Percentiles rank a stretch among this genome's conserved stretches.
phyloP scores from a whole-genome alignment of 345 rosid genomes.

The Gossypium mustelinum region DNA sequence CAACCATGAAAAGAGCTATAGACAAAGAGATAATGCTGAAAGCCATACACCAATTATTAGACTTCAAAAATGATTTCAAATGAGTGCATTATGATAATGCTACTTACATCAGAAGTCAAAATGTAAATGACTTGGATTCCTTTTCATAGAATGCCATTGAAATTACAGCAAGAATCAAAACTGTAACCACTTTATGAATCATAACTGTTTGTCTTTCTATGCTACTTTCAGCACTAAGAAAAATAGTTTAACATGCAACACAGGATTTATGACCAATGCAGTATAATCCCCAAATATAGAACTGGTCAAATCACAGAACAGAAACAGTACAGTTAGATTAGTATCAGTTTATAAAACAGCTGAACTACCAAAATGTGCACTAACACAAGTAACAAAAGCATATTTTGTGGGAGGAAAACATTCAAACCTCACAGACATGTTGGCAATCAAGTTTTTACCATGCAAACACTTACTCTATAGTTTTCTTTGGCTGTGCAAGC shows the following conservation, averaged over 20 bases:
- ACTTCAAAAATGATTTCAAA: background rate
- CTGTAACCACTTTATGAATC: background rate
- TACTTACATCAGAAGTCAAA: background rate
- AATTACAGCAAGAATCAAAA: background rate
- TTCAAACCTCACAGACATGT: background rate
- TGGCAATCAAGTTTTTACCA: slow-evolving; percentile 14
- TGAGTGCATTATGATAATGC: slow-evolving; percentile 6
- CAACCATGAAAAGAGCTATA: slow-evolving; percentile 5
- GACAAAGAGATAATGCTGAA: background rate
- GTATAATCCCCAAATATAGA: background rate
- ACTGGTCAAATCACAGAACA: slow-evolving; percentile 14
- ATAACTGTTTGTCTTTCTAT: background rate
- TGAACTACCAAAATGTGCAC: background rate
- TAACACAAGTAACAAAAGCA: background rate
- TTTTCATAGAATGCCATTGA: background rate
- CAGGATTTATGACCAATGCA: slow-evolving; percentile 4
- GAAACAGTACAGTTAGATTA: background rate
- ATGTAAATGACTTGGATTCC: background rate
- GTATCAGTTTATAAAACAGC: background rate
- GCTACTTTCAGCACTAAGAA: slow-evolving; percentile 7
- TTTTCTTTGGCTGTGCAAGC: slow-evolving; percentile 68
- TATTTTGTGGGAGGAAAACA: background rate
- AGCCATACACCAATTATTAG: background rate
- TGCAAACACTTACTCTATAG: slow-evolving; percentile 58
- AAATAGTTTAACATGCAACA: background rate